A percentile compares a stretch with the other conserved stretches of the same genome.
These are phyloP conservation scores for Trichoderma endophyticum DNA, from an alignment of 2,329 filamentous ascomycete species.

Conservation along the genomic window DNA sequence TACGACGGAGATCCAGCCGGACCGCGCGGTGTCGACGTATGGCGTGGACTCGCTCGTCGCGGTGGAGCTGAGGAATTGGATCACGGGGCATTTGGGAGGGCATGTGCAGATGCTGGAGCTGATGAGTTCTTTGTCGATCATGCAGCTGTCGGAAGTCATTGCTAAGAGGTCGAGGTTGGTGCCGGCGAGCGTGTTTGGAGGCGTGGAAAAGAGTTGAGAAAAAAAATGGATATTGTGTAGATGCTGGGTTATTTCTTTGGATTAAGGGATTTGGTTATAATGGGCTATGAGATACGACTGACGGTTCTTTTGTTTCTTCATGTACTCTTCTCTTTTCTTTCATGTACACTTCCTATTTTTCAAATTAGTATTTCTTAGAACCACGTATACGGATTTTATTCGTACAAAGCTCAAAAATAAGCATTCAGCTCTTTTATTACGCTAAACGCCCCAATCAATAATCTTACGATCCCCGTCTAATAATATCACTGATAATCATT, in stretches of 20 bases:
- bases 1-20: slow-evolving; percentile 14
- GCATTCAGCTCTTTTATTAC: background rate
- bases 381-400: background rate
- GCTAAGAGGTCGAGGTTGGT: slow-evolving; percentile 17
- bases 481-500: background rate
- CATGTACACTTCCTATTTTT: background rate
- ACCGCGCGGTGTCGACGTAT: slow-evolving; percentile 17
- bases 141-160: slow-evolving; percentile 14
- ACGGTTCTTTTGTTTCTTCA: background rate
- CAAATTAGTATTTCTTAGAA: background rate
- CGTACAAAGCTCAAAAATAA: background rate
- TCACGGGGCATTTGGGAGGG: slow-evolving; percentile 1
- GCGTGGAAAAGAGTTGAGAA: background rate
- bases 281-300: background rate
- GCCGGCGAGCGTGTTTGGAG: slow-evolving; percentile 3
- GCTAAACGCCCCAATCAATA: slow-evolving; percentile 1
- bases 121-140: slow-evolving; percentile 17
- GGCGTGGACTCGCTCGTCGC: slow-evolving; percentile 19
- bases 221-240: background rate
- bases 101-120: slow-evolving; percentile 18
- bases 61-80: slow-evolving; percentile 19
- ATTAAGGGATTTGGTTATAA: background rate
- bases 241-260: background rate
- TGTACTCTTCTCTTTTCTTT: background rate
- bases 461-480: background rate